Base-by-base conservation (phyloP, 306 rosid species). In the Cicer judaicum region DNA sequence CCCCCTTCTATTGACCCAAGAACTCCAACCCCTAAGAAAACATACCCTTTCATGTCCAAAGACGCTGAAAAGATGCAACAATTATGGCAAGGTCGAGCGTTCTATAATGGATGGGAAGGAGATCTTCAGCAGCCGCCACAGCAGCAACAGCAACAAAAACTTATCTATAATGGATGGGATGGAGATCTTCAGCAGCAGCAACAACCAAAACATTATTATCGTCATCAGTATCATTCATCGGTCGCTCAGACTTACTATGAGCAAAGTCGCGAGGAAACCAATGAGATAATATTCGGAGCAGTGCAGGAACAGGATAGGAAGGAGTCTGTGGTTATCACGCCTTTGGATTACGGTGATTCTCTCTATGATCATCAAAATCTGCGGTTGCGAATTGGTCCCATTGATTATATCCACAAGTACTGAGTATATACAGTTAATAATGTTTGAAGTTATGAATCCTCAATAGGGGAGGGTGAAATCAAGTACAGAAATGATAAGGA, bases 41-140 rank as follows among this genome's bases (percentile, higher is more conserved):
- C 93, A 46, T 93, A 93, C 47, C 69, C 96, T 70, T 93, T 93
- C 82, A 93, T 93, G 98, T 83, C 90, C 16, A 87, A 83, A 86
- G 96, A 89, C 64, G 88, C 93, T 0, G 96, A 93, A 38, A 93
- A 89, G 29, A 79, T 90, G 73, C 96, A 82, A 42, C 95, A 93
- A 49, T 39, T 93, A 53, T 76, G 87, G 62, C 95, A 89, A 78
- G 87, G 93, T 36, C 86, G 83, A 46, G 89, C 75, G 5, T 86
- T 93, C 84, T 90, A 84, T 69, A 87, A 38, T 11, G 90, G 88
- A 64, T 86, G 89, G 93, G 91, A 85, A 16, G 86, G 87, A 34
- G 85, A 89, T 73, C 84, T 74, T 72, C 96, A 80, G 71, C 93
- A 81, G 15, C 89, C 84, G 1, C 82, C 78, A 2, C 91, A 83